Base-by-base conservation (phyloP, 2,329 filamentous ascomycete species). In the Colletotrichum godetiae region DNA sequence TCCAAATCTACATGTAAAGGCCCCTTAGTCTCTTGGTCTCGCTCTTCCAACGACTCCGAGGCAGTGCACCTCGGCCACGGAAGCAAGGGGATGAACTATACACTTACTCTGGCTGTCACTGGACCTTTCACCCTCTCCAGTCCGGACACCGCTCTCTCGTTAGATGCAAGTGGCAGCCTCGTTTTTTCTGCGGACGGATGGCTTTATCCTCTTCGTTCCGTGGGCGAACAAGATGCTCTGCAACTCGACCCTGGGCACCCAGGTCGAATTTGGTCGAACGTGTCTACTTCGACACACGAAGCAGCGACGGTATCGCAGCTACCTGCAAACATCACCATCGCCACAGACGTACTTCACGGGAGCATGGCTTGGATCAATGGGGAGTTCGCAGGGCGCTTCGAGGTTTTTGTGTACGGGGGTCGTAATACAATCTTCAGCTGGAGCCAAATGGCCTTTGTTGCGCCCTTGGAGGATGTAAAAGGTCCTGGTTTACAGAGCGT, bases 381-480 rank as follows among this genome's bases (percentile, higher is more conserved):
- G 8, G 59, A 74, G 0, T 88, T 89, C 59, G 81, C 75, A 1
- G 88, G 88, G 0, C 78, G 88, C 11, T 89, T 89, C 65, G 88
- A 90, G 74, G 87, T 89, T 0, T 88, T 87, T 72, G 84, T 90
- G 0, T 89, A 84, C 75, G 88, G 88, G 0, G 88, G 88, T 2
- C 82, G 81, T 37, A 89, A 90, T 68, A 84, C 81, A 8, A 71
- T 84, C 60, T 86, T 88, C 59, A 88, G 86, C 37, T 89, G 87
- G 88, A 88, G 84, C 73, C 87, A 88, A 77, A 90, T 89, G 87
- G 87, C 88, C 1, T 85, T 89, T 76, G 88, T 88, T 13, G 87
- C 87, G 10, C 87, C 87, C 0, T 68, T 89, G 49, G 81, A 86
- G 8, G 31, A 61, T 5, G 35, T 64, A 1, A 31, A 13, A 6